Evolutionary conservation across 2,329 filamentous ascomycete species (phyloP).

Genomic region (Xylariaceae sp.): DNA sequence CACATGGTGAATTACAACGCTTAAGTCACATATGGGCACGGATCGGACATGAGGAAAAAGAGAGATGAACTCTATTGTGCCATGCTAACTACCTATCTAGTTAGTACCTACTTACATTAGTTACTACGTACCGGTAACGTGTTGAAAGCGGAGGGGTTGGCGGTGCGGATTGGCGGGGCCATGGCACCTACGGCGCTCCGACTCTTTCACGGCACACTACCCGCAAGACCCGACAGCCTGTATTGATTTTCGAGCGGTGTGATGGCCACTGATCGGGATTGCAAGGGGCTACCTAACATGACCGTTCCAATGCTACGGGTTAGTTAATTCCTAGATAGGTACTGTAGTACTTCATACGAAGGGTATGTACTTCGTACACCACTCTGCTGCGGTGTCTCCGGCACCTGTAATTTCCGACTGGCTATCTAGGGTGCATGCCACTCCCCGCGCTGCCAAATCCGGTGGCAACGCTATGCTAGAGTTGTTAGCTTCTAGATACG

Average conservation of each 20-base stretch:
- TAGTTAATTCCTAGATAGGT: too few relatives aligned
- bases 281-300: background rate
- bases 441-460: too few relatives aligned
- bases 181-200: conserved; percentile 7
- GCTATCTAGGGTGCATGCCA: background rate
- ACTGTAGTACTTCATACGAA: too few relatives aligned
- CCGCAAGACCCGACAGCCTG: conserved; percentile 6
- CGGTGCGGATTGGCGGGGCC: background rate
- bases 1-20: too few relatives aligned
- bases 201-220: conserved; percentile 15
- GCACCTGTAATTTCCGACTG: conserved; percentile 12
- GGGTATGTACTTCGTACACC: background rate
- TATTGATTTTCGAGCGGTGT: conserved; percentile 15
- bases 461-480: too few relatives aligned
- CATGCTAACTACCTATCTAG: too few relatives aligned
- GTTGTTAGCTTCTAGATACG: too few relatives aligned
- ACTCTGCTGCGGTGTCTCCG: conserved; percentile 15
- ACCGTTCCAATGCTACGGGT: background rate
- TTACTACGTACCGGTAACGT: too few relatives aligned
- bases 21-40: too few relatives aligned
- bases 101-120: too few relatives aligned
- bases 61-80: too few relatives aligned
- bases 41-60: too few relatives aligned
- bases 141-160: conserved; percentile 5
- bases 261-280: conserved; percentile 5